A percentile compares a stretch with the other conserved stretches of the same genome.
Conservation (phyloP, 331 rosid genomes). For the Quercus tomentella region DNA sequence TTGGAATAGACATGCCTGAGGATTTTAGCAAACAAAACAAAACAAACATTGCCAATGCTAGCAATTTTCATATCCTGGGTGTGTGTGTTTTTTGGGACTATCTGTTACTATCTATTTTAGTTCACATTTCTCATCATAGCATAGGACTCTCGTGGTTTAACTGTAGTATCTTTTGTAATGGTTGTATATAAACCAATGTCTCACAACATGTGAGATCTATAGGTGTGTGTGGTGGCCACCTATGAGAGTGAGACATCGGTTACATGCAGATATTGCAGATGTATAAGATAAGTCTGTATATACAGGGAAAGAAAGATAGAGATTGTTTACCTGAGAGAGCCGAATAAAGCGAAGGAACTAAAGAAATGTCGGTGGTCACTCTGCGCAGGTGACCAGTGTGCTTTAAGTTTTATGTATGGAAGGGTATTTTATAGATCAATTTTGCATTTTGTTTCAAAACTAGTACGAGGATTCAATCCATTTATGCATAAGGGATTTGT, state of each 20-base stretch:
- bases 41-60: not conserved
- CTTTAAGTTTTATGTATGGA: not conserved
- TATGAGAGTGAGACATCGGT: too few relatives aligned
- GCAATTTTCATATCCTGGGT: not conserved
- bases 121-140: slow-evolving; percentile 1
- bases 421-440: too few relatives aligned
- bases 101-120: not conserved
- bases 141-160: too few relatives aligned
- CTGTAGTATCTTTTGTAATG: too few relatives aligned
- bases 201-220: too few relatives aligned
- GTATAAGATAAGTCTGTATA: not conserved
- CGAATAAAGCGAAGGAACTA: not conserved
- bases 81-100: not conserved
- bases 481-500: too few relatives aligned
- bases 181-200: too few relatives aligned
- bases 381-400: not conserved
- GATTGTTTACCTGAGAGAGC: not conserved
- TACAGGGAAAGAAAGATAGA: not conserved
- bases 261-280: too few relatives aligned
- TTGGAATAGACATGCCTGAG: not conserved
- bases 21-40: too few relatives aligned
- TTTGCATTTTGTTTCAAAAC: too few relatives aligned
- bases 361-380: not conserved
- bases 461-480: too few relatives aligned
- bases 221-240: too few relatives aligned